A percentile compares a stretch with the other conserved stretches of the same genome.
Conservation (phyloP, 192 early-diverging fungal species). For the Umbelopsis sp. region DNA sequence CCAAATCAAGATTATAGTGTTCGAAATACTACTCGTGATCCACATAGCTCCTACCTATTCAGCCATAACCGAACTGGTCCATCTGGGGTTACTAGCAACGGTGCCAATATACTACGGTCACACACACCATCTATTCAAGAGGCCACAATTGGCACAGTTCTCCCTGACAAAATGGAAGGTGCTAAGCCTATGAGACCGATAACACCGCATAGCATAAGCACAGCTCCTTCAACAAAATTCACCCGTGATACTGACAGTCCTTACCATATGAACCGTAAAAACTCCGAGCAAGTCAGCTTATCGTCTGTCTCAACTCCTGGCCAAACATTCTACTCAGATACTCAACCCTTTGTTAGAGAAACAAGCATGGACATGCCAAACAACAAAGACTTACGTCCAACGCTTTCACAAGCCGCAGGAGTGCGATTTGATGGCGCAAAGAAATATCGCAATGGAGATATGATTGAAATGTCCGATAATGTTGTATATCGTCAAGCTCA, state of each 20-base stretch:
- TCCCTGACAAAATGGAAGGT: slow-evolving; percentile 4
- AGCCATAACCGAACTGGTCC: neutral
- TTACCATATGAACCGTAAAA: neutral
- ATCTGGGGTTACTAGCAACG: neutral
- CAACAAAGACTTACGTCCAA: neutral
- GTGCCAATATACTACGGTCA: neutral
- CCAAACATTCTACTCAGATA: neutral
- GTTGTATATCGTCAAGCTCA: slow-evolving; percentile 8
- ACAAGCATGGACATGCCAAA: neutral
- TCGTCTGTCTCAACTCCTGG: neutral
- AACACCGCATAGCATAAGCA: neutral
- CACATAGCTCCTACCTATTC: neutral
- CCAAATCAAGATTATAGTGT: slow-evolving; percentile 10
- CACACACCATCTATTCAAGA: neutral
- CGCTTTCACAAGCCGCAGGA: slow-evolving; percentile 4
- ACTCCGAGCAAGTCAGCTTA: slow-evolving; percentile 4
- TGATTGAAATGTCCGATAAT: neutral
- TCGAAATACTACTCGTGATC: neutral
- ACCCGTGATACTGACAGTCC: neutral
- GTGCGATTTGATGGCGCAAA: neutral
- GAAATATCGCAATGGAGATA: neutral
- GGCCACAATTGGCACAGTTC: neutral
- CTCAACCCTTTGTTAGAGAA: neutral
- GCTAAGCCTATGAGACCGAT: slow-evolving; percentile 1
- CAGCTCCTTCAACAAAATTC: neutral